A percentile compares a stretch with the other conserved stretches of the same genome.
phyloP scores from a whole-genome alignment of 495 filamentous ascomycete species.

The Achaetomiella virescens region DNA sequence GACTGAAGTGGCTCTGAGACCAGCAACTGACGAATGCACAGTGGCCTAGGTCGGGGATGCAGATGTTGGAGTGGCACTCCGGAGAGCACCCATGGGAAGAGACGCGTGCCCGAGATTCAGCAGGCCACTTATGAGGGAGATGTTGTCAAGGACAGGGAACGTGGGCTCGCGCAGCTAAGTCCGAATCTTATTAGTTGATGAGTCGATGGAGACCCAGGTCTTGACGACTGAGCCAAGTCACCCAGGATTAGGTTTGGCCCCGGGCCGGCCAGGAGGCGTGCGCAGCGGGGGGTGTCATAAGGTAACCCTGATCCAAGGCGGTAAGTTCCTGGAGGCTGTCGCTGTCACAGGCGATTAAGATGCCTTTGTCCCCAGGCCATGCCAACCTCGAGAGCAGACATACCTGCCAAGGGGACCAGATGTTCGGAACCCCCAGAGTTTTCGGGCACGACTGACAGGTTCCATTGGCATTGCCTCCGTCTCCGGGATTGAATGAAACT shows the following conservation, averaged over 20 bases:
- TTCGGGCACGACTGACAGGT: too few relatives aligned
- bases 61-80: slow-evolving; percentile 8
- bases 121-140: slow-evolving; percentile 12
- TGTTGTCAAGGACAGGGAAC: slow-evolving; percentile 12
- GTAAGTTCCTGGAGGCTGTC: slow-evolving; percentile 7
- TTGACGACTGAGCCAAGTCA: slow-evolving; percentile 14
- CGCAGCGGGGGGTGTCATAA: slow-evolving; percentile 15
- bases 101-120: slow-evolving; percentile 9
- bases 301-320: slow-evolving; percentile 20
- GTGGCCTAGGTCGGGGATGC: slow-evolving; percentile 6
- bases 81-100: neutral
- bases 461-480: too few relatives aligned
- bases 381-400: slow-evolving; percentile 3
- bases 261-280: slow-evolving; percentile 18
- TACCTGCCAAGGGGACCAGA: neutral
- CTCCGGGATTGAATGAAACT: too few relatives aligned
- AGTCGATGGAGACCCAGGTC: slow-evolving; percentile 15
- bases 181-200: slow-evolving; percentile 30
- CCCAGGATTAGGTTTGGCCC: slow-evolving; percentile 23
- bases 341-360: slow-evolving; percentile 14
- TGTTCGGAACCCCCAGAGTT: too few relatives aligned
- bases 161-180: slow-evolving; percentile 17
- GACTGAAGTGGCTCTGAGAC: slow-evolving; percentile 8
- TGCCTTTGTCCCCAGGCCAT: slow-evolving; percentile 7
- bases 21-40: slow-evolving; percentile 17